Percentiles rank a stretch among this genome's conserved stretches.
Evolutionary conservation across 2,329 filamentous ascomycete genomes (phyloP).

Genomic region (Neospermospora avenae): DNA sequence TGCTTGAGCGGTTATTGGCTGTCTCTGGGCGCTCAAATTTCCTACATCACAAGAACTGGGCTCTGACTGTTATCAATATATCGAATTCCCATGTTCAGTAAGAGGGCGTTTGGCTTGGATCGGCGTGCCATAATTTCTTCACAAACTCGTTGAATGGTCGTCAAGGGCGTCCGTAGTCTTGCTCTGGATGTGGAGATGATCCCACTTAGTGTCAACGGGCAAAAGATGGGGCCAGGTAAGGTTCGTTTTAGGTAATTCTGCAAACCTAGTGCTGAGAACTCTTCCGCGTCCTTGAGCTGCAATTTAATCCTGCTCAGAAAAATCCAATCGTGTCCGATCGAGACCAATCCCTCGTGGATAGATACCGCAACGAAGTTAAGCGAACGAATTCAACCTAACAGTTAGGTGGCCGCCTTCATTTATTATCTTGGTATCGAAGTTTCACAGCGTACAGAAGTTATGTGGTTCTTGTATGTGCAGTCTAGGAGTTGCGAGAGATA

Average conservation of each 20-base stretch:
- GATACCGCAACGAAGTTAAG: no score
- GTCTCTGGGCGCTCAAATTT: background rate
- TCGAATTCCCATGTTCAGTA: background rate
- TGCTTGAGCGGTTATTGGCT: background rate
- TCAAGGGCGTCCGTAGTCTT: background rate
- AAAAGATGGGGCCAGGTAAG: no score
- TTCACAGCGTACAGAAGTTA: no score
- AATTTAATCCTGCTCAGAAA: background rate
- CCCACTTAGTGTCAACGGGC: constrained; percentile 1
- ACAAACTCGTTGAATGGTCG: background rate
- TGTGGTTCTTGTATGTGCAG: no score
- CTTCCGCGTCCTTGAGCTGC: background rate
- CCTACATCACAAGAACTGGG: background rate
- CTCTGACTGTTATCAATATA: background rate
- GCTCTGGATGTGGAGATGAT: background rate
- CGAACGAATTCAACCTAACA: no score
- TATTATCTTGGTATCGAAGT: no score
- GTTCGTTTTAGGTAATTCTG: no score
- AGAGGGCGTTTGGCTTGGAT: background rate
- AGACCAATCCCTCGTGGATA: no score
- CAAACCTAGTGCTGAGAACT: background rate
- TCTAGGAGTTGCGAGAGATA: no score
- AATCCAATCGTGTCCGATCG: no score
- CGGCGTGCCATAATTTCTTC: background rate
- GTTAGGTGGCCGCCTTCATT: no score